Evolutionary conservation across 192 early-diverging fungal species (phyloP), one percentile per base, ranked within the genome.

Genomic region (Podila clonocystis): DNA sequence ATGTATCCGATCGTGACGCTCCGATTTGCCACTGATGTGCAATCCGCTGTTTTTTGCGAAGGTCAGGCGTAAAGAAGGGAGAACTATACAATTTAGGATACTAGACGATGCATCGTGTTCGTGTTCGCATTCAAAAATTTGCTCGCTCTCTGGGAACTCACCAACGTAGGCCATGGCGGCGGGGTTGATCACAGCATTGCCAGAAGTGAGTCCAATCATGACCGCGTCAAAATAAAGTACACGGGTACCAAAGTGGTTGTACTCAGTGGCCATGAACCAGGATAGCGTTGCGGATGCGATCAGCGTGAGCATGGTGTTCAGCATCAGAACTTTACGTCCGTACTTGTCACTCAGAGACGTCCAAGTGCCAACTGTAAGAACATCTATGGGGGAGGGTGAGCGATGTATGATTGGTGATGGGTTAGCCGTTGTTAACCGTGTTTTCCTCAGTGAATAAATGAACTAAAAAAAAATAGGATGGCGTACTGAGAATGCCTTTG

Each of bases 1-100:
- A 28, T n/a, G 64, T 50, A 73, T 12, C 72, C 72, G 12, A 73
- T 34, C n/a, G 9, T n/a, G 0, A 60, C 48, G 31, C 72, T 73
- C 17, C 72, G 55, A 0, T 17, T 22, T 2, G 19, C 4, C 5
- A n/a, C 31, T 13, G 64, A 19, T 9, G 72, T 66, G n/a, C 72
- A 73, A 15, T 73, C 72, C n/a, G 64, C 72, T 73, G 49, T 45
- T 34, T 45, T 9, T 28, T 3, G 29, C 9, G 1, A 8, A 57
- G 15, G 34, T 22, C n/a, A 13, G 66, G 2, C 19, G 19, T n/a
- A 50, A 24, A n/a, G n/a, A 28, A 15, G 7, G 5, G 49, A 19
- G 15, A 19, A 19, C 30, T 31, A 50, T 29, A 13, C 29, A 1
- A 2, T 9, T 52, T 24, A 28, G 2, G 38, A 13, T 13, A 41